phyloP scores from a whole-genome alignment of 2,329 filamentous ascomycete genomes.

The Emergomyces orientalis region DNA sequence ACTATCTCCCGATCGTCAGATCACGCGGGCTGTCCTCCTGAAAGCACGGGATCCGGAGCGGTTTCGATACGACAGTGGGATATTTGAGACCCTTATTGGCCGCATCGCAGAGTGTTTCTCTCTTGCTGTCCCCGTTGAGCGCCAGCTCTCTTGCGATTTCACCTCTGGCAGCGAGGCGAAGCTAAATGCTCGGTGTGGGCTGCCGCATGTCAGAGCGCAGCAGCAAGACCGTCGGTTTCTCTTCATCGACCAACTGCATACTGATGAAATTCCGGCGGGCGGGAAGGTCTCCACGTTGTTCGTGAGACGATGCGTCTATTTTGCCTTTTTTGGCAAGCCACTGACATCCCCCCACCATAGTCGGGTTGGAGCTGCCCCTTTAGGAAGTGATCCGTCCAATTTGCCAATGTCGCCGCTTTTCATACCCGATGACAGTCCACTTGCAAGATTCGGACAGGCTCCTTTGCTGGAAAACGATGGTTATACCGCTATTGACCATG shows the following conservation, averaged over 20 bases:
- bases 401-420: not conserved
- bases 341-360: not conserved
- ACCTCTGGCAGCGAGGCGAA: constrained; percentile 9
- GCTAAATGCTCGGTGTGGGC: constrained; percentile 13
- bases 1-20: constrained; percentile 17
- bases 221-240: constrained; percentile 17
- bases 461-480: not conserved
- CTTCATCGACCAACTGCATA: constrained; percentile 19
- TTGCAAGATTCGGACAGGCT: not conserved
- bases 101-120: not conserved
- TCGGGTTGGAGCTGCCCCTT: not conserved
- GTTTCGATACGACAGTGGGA: constrained; percentile 17
- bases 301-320: constrained; percentile 19
- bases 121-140: not conserved
- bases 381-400: not conserved
- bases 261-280: constrained; percentile 2
- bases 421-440: not conserved
- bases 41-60: constrained; percentile 17
- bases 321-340: constrained; percentile 19
- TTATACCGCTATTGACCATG: not conserved
- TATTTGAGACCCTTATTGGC: constrained; percentile 16
- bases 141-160: not conserved
- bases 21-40: constrained; percentile 17
- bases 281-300: constrained; percentile 15
- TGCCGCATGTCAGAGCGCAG: constrained; percentile 13